Evolutionary conservation across 331 rosid species (phyloP).

Genomic region (Dryas integrifolia): DNA sequence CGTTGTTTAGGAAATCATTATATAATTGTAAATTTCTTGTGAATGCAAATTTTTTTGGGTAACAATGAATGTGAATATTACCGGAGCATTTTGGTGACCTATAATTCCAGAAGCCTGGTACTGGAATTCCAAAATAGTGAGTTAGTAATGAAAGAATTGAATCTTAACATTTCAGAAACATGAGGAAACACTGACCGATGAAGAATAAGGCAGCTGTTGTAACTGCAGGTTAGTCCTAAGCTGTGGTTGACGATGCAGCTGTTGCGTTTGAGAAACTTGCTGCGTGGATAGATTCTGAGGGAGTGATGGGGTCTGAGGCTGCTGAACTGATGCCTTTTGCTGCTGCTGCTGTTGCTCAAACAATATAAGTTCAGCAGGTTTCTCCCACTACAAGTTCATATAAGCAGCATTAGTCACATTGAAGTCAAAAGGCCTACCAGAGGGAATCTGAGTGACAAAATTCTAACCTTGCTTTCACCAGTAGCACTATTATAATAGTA

Average conservation of each 20-base stretch:
- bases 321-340: slow-evolving; percentile 53
- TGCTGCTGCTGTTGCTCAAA: slow-evolving; percentile 70
- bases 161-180: slow-evolving; percentile 6
- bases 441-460: slow-evolving; percentile 26
- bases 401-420: slow-evolving; percentile 29
- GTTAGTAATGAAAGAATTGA: slow-evolving; percentile 21
- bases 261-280: slow-evolving; percentile 60
- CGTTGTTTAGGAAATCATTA: not conserved
- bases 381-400: slow-evolving; percentile 80
- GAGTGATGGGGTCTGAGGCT: slow-evolving; percentile 50
- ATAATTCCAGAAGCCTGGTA: slow-evolving; percentile 57
- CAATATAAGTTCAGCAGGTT: slow-evolving; percentile 67
- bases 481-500: slow-evolving; percentile 78
- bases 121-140: slow-evolving; percentile 37
- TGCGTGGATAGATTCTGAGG: slow-evolving; percentile 48
- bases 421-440: slow-evolving; percentile 9
- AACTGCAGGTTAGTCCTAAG: slow-evolving; percentile 51
- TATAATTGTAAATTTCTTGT: not conserved
- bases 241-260: slow-evolving; percentile 57
- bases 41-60: not conserved
- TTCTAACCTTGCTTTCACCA: slow-evolving; percentile 88
- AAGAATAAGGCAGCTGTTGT: slow-evolving; percentile 52
- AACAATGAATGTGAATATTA: slow-evolving; percentile 17
- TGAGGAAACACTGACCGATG: slow-evolving; percentile 39
- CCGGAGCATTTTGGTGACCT: slow-evolving; percentile 68